Conservation (phyloP, 495 filamentous ascomycete genomes). For the Aspergillus biplanus region DNA sequence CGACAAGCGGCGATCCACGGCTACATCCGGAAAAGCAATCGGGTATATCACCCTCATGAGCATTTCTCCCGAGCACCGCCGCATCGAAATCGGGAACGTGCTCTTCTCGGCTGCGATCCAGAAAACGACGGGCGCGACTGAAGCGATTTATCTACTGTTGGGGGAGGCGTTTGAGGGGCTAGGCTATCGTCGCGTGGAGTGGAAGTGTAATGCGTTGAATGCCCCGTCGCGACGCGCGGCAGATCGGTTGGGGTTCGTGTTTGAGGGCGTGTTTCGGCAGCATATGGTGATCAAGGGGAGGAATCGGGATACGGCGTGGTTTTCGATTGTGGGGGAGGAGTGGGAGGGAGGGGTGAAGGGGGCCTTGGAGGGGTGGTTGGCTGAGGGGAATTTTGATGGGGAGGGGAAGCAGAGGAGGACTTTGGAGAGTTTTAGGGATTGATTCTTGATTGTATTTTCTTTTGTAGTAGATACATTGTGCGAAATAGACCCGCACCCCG, state of each 20-base stretch:
- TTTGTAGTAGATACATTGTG: too few species aligned
- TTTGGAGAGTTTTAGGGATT: constrained; percentile 24
- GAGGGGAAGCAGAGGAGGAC: constrained; percentile 45
- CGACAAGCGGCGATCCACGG: constrained; percentile 21
- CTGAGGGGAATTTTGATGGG: constrained; percentile 50
- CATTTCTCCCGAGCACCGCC: constrained; percentile 42
- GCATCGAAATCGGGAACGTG: constrained; percentile 55
- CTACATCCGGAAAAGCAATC: constrained; percentile 31
- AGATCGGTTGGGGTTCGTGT: constrained; percentile 53
- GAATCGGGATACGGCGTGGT: constrained; percentile 61
- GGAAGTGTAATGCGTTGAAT: constrained; percentile 61
- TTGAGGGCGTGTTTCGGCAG: constrained; percentile 59
- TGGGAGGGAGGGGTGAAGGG: constrained; percentile 52
- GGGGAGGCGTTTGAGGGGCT: constrained; percentile 51
- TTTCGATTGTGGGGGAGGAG: constrained; percentile 52
- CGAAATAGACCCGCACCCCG: too few species aligned
- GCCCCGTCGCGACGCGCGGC: constrained; percentile 51
- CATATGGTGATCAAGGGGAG: constrained; percentile 60
- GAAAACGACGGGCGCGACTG: constrained; percentile 53
- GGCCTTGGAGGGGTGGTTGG: constrained; percentile 52
- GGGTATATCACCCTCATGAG: constrained; percentile 49
- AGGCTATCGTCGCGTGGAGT: constrained; percentile 59
- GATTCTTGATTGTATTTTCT: too few species aligned
- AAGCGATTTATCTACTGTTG: constrained; percentile 53
- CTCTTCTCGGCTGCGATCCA: constrained; percentile 51